phyloP scores from a whole-genome alignment of 2,329 filamentous ascomycete species.

The Trichoderma asperellum region DNA sequence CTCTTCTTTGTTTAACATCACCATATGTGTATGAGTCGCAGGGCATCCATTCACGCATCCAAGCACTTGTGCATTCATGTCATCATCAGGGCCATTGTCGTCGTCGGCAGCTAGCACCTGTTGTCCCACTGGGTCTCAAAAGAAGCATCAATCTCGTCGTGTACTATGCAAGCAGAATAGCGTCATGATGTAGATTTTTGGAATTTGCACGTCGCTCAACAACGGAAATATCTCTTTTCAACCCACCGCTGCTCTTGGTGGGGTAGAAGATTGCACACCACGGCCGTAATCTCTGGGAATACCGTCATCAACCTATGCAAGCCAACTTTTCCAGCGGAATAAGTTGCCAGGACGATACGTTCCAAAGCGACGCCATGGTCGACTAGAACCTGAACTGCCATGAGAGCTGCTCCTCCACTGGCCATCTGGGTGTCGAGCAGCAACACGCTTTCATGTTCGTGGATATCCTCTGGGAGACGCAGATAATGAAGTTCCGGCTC shows the following conservation, averaged over 20 bases:
- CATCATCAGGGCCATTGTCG: background rate
- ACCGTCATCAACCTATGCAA: constrained; percentile 84
- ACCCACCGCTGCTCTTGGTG: constrained; percentile 89
- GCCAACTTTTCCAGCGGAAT: constrained; percentile 82
- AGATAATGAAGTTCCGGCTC: constrained; percentile 94
- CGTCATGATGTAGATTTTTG: background rate
- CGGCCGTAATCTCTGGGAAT: constrained; percentile 84
- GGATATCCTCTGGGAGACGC: constrained; percentile 75
- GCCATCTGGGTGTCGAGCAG: constrained; percentile 94
- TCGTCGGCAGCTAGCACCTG: background rate
- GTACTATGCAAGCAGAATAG: background rate
- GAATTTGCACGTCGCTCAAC: constrained; percentile 51
- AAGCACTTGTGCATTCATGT: background rate
- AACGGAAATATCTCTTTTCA: constrained; percentile 88
- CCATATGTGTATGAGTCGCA: background rate
- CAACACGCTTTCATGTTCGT: constrained; percentile 77
- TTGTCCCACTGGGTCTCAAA: background rate
- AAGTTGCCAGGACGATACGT: constrained; percentile 89
- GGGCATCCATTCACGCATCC: background rate
- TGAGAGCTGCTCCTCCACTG: constrained; percentile 80
- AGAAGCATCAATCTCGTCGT: background rate
- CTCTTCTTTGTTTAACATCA: background rate
- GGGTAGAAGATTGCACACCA: constrained; percentile 79
- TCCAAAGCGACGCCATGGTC: constrained; percentile 88
- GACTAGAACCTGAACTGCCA: constrained; percentile 94